Base-by-base conservation (phyloP, 2,329 filamentous ascomycete species). In the Xylaria sp. region DNA sequence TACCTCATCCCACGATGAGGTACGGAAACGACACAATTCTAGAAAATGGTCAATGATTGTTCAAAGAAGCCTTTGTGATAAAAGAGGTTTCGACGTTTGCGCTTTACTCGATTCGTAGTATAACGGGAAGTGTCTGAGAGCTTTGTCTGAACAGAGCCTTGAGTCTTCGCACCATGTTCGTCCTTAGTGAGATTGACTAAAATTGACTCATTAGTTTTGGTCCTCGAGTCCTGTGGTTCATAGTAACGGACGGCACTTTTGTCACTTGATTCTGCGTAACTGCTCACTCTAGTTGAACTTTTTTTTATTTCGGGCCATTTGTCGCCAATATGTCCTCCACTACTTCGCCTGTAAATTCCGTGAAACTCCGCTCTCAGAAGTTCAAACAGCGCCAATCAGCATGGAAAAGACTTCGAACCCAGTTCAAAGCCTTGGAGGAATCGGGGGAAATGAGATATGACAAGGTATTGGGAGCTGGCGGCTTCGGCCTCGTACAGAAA, bases 381-480 rank as follows among this genome's bases (percentile, higher is more conserved):
- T 64, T 64, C 23, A 23, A 12, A 33, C 5, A 12, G 1, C 33
- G 54, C 2, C 59, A 65, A 12, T 15, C 3, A 53, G 40, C 47
- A 50, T 63, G 63, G 63, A 65, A 65, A 25, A 37, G 2, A 4
- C 33, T 63, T n/a, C 50, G 52, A 2, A 4, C 1, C 0, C 6
- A 4, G 8, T 49, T 65, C 0, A 9, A 14, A 12, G 6, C 35
- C 2, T 57, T 33, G 9, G 55, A 63, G 47, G 25, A 52, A 0
- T 0, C 6, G 4, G 45, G 31, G 0, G 35, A 45, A 23, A 23
- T 65, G 28, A 53, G 19, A 23, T 65, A 65, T 42, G 12, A 23
- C 1, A 57, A 11, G 23, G 60, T 65, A 1, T 7, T 65, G 8
- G 63, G 63, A 51, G 49, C 40, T 19, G 63, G 63, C n/a, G 63